A percentile compares a stretch with the other conserved stretches of the same genome.
Evolutionary conservation across 257 asterid genomes (phyloP).

Genomic region (Solanum lignicaule): DNA sequence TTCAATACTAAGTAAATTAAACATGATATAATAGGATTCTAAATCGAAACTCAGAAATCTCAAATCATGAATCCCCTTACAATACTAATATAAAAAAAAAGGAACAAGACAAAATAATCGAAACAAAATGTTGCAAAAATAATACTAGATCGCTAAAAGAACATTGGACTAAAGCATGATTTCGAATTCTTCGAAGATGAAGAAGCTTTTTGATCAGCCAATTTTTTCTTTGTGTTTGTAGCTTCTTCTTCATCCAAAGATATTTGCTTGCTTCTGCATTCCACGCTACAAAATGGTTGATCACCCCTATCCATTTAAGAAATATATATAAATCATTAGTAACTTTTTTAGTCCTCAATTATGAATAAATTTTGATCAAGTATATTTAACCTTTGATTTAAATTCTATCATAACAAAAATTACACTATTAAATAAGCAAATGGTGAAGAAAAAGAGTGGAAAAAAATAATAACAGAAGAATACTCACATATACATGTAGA

Average conservation of each 20-base stretch:
- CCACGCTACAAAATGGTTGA: constrained; percentile 71
- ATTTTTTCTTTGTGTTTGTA: background rate
- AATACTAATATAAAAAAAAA: background rate
- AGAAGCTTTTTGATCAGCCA: constrained; percentile 11
- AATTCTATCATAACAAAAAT: background rate
- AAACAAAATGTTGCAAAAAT: background rate
- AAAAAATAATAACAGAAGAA: background rate
- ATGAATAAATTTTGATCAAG: background rate
- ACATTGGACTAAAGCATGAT: constrained; percentile 44
- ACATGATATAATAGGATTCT: background rate
- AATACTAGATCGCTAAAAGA: background rate
- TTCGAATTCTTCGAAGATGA: background rate
- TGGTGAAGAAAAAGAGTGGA: background rate
- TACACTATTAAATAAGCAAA: background rate
- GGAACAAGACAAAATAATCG: background rate
- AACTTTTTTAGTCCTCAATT: background rate
- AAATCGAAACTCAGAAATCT: background rate
- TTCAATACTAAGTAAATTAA: background rate
- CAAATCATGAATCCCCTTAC: background rate
- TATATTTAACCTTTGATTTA: background rate
- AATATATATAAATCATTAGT: background rate
- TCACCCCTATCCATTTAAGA: constrained; percentile 52
- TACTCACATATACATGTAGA: constrained; percentile 90
- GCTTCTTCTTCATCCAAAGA: constrained; percentile 71
- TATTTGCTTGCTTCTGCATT: constrained; percentile 82